phyloP scores from a whole-genome alignment of 2,329 filamentous ascomycete genomes.

The Fusarium miscanthi region DNA sequence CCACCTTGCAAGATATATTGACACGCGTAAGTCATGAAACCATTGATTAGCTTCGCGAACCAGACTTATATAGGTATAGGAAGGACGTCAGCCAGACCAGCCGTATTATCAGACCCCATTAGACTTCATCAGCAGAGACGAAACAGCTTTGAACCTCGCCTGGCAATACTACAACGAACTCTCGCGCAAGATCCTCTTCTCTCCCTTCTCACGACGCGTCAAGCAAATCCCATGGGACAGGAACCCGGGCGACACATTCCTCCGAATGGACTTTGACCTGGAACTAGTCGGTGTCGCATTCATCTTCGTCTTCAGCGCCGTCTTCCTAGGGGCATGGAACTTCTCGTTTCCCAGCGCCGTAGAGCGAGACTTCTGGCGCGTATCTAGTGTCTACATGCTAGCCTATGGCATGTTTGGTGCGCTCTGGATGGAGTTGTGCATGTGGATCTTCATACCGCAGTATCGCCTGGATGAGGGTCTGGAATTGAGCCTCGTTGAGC shows the following conservation, averaged over 20 bases:
- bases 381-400: slow-evolving; percentile 19
- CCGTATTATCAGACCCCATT: slow-evolving; percentile 12
- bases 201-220: slow-evolving; percentile 15
- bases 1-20: not conserved
- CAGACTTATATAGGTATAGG: not conserved
- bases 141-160: slow-evolving; percentile 9
- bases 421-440: slow-evolving; percentile 15
- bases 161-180: slow-evolving; percentile 30
- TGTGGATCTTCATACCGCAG: slow-evolving; percentile 23
- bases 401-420: slow-evolving; percentile 3
- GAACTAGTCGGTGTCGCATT: slow-evolving; percentile 19
- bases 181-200: not conserved
- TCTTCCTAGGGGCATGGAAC: slow-evolving; percentile 17
- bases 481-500: not conserved
- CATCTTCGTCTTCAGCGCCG: slow-evolving; percentile 14
- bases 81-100: not conserved
- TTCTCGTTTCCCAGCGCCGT: not conserved
- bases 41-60: too few species aligned
- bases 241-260: slow-evolving; percentile 11
- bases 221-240: slow-evolving; percentile 7
- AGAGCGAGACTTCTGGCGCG: slow-evolving; percentile 14
- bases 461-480: not conserved
- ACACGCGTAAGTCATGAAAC: not conserved
- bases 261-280: slow-evolving; percentile 21
- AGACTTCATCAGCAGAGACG: slow-evolving; percentile 22